phyloP scores from a whole-genome alignment of 345 rosid genomes.

The Heritiera littoralis region DNA sequence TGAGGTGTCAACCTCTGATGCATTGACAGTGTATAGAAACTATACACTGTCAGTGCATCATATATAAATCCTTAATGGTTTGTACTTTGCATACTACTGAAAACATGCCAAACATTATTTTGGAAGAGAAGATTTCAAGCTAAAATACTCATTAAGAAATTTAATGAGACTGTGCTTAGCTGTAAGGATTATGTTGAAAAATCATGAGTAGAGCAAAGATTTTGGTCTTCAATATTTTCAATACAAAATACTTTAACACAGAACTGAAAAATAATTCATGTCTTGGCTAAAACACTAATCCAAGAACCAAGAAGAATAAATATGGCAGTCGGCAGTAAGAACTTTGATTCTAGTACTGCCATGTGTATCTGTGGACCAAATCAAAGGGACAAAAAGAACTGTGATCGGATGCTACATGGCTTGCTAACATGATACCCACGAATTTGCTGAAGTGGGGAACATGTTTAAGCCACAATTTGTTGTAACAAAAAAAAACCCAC shows the following conservation, averaged over 20 bases:
- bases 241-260: not conserved
- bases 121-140: too few species aligned
- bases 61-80: too few species aligned
- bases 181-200: not conserved
- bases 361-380: conserved; percentile 7
- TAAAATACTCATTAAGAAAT: not conserved
- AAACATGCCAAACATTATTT: too few species aligned
- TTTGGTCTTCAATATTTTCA: not conserved
- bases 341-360: not conserved
- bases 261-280: not conserved
- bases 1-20: too few species aligned
- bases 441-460: conserved; percentile 54
- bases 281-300: not conserved
- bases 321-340: not conserved
- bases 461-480: conserved; percentile 32
- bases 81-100: too few species aligned
- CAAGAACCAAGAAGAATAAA: not conserved
- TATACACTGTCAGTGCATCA: too few species aligned
- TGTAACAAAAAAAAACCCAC: conserved; percentile 18
- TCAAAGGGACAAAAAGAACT: not conserved
- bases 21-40: too few species aligned
- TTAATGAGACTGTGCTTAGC: not conserved
- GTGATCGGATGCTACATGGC: not conserved
- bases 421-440: conserved; percentile 39
- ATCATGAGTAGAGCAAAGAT: not conserved